Conservation (phyloP, 768 basidiomycete genomes). For the Macrolepiota fuliginosa region DNA sequence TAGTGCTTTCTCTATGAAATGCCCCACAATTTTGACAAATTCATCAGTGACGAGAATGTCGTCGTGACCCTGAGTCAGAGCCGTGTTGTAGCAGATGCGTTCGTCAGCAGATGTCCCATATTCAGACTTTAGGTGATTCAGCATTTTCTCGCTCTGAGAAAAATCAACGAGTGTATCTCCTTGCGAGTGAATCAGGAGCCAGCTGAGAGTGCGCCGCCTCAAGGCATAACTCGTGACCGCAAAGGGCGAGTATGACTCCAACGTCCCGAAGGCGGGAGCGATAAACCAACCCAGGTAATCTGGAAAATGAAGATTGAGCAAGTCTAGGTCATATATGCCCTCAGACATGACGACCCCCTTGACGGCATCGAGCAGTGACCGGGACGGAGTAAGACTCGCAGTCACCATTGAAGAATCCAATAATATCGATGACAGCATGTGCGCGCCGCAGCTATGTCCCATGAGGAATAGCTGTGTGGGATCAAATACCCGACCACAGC, state of each 20-base stretch:
- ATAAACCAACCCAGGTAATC: conserved; percentile 72
- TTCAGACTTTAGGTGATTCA: conserved; percentile 44
- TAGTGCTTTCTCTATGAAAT: conserved; percentile 30
- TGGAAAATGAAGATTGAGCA: conserved; percentile 63
- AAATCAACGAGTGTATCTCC: conserved; percentile 69
- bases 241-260: conserved; percentile 44
- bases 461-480: conserved; percentile 50
- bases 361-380: conserved; percentile 38
- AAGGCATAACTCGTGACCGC: conserved; percentile 42
- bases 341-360: conserved; percentile 64
- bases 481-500: conserved; percentile 30
- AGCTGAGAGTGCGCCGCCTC: conserved; percentile 39
- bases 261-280: conserved; percentile 54
- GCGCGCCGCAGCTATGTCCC: conserved; percentile 82
- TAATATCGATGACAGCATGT: conserved; percentile 73
- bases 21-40: conserved; percentile 45
- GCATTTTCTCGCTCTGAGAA: conserved; percentile 60
- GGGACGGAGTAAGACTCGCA: conserved; percentile 44
- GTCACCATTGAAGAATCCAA: conserved; percentile 45
- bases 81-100: conserved; percentile 32
- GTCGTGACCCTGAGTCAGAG: conserved; percentile 52
- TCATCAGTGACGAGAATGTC: conserved; percentile 40
- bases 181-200: conserved; percentile 75
- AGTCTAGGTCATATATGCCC: conserved; percentile 76
- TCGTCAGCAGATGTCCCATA: conserved; percentile 24